Percentiles rank a stretch among this genome's conserved stretches.
phyloP scores from a whole-genome alignment of 2,329 filamentous ascomycete genomes.

The Colletotrichum costaricense region DNA sequence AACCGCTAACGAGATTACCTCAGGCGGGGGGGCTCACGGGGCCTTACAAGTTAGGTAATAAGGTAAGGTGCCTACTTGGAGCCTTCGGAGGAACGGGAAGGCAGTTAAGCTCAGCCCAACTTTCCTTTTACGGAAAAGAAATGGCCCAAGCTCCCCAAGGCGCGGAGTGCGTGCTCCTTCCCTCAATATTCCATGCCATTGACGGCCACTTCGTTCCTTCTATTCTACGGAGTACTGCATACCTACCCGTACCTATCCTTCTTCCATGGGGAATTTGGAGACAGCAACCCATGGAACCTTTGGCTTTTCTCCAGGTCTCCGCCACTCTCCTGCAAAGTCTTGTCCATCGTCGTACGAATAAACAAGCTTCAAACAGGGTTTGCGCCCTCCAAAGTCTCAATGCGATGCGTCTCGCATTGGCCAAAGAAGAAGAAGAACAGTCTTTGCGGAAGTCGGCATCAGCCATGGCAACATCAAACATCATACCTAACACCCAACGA shows the following conservation, averaged over 20 bases:
- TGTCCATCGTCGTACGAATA: background rate
- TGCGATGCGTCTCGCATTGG: slow-evolving; percentile 3
- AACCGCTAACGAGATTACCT: background rate
- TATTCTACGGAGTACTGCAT: background rate
- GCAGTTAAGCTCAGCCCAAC: background rate
- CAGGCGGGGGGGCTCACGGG: no score
- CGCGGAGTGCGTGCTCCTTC: background rate
- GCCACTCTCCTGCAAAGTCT: background rate
- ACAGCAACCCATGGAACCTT: background rate
- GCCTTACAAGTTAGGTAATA: background rate
- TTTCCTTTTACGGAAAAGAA: background rate
- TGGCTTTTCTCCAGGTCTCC: background rate
- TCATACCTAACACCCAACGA: background rate
- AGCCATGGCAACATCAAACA: background rate
- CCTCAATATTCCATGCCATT: background rate
- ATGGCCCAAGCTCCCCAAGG: background rate
- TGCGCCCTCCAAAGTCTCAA: slow-evolving; percentile 16
- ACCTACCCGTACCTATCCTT: no score
- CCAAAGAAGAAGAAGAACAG: background rate
- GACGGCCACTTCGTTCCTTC: background rate
- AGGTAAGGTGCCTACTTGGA: background rate
- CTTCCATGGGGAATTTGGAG: background rate
- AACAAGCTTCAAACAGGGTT: background rate
- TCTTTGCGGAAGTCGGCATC: slow-evolving; percentile 6
- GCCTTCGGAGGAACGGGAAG: background rate